Conservation (phyloP, 176 grass and related monocot species). For the Phragmites australis region DNA sequence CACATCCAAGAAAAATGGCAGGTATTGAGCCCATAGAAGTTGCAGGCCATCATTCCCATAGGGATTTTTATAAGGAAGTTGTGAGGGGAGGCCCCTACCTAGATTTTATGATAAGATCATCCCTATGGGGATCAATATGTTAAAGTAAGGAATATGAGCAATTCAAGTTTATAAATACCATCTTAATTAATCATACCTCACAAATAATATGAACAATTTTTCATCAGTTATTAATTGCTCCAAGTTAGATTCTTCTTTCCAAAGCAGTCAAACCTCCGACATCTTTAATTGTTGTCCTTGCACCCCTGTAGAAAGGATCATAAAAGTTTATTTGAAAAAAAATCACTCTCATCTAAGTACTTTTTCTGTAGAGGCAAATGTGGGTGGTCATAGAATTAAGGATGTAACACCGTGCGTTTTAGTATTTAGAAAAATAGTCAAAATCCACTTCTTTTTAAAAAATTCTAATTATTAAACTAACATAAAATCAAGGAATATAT, state of each 20-base stretch:
- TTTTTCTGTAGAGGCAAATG: neutral
- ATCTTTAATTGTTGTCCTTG: slow-evolving; percentile 81
- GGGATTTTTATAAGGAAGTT: neutral
- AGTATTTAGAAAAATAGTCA: no score
- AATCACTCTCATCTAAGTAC: neutral
- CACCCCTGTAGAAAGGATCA: slow-evolving; percentile 56
- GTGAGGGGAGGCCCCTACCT: neutral
- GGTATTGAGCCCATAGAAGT: neutral
- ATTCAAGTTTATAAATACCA: neutral
- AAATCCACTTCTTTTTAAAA: no score
- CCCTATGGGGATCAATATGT: neutral
- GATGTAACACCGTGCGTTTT: no score
- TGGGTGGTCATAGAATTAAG: neutral
- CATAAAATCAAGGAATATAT: no score
- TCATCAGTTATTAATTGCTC: slow-evolving; percentile 97
- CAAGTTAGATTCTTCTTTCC: slow-evolving; percentile 96
- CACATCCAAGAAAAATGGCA: neutral
- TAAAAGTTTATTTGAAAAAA: neutral
- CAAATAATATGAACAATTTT: slow-evolving; percentile 92
- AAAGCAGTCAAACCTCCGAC: slow-evolving; percentile 80
- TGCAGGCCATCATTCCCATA: neutral
- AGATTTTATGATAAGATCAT: neutral
- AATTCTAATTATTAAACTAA: no score
- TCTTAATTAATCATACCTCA: slow-evolving; percentile 44
- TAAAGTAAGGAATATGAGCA: slow-evolving; percentile 13